phyloP scores from a whole-genome alignment of 768 basidiomycete genomes.

The Phlebiopsis gigantea region DNA sequence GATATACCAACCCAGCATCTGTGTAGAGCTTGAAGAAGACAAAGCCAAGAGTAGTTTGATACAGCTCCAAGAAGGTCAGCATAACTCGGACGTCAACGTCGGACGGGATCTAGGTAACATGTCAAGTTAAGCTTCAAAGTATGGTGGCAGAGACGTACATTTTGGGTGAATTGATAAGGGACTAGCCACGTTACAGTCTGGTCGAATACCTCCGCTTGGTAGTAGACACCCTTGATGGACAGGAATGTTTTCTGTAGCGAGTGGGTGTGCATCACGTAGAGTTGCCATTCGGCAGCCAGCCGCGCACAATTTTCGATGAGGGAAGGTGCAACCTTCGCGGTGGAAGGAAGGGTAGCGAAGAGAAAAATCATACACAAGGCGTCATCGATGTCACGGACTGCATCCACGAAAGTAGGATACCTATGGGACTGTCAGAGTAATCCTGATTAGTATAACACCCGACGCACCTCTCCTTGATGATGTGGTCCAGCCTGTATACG shows the following conservation, averaged over 20 bases:
- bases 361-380: constrained; percentile 93
- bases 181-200: constrained; percentile 94
- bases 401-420: constrained; percentile 96
- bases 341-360: constrained; percentile 89
- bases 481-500: constrained; percentile 87
- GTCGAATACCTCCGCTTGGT: constrained; percentile 92
- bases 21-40: constrained; percentile 97
- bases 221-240: constrained; percentile 97
- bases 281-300: constrained; percentile 92
- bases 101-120: constrained; percentile 62
- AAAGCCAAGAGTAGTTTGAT: constrained; percentile 94
- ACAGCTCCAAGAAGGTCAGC: constrained; percentile 96
- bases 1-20: constrained; percentile 89
- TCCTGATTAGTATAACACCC: constrained; percentile 2
- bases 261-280: constrained; percentile 85
- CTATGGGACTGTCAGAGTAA: constrained; percentile 34
- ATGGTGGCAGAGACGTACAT: constrained; percentile 40
- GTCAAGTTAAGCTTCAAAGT: neutral
- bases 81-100: constrained; percentile 98
- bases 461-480: constrained; percentile 91
- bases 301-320: constrained; percentile 88
- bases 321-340: constrained; percentile 70
- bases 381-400: constrained; percentile 94
- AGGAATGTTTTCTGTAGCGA: constrained; percentile 88
- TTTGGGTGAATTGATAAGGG: constrained; percentile 96